phyloP scores from a whole-genome alignment of 495 filamentous ascomycete species.

The Glarea lozoyensis region DNA sequence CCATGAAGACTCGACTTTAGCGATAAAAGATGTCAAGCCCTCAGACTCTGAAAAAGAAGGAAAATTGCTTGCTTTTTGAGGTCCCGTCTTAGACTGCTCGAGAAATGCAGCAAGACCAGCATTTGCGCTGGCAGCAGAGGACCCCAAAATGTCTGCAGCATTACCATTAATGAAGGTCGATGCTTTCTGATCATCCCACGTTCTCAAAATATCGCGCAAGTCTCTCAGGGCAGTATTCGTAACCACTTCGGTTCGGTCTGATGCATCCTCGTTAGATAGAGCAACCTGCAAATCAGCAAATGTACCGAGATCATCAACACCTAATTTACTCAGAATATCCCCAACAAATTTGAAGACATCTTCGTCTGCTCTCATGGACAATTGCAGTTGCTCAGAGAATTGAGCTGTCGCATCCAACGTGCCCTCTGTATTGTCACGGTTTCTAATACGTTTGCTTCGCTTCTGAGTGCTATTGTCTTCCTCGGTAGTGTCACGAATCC shows the following conservation, averaged over 20 bases:
- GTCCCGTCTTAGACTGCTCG: constrained; percentile 61
- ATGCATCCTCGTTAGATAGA: constrained; percentile 17
- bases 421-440: constrained; percentile 69
- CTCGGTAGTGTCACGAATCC: constrained; percentile 42
- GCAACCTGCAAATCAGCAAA: constrained; percentile 31
- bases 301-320: constrained; percentile 42
- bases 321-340: constrained; percentile 57
- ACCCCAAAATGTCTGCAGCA: constrained; percentile 28
- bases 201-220: constrained; percentile 41
- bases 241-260: constrained; percentile 13
- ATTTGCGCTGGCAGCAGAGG: constrained; percentile 15
- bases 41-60: constrained; percentile 46
- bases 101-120: constrained; percentile 58
- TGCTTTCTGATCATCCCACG: constrained; percentile 53
- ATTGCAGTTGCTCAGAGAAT: constrained; percentile 60
- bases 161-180: constrained; percentile 47
- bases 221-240: constrained; percentile 36
- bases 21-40: constrained; percentile 47
- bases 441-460: constrained; percentile 75
- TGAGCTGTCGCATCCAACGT: constrained; percentile 61
- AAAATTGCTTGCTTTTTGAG: constrained; percentile 39
- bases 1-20: constrained; percentile 43
- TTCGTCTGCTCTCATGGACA: constrained; percentile 61
- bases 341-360: constrained; percentile 63
- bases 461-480: constrained; percentile 55